A percentile compares a stretch with the other conserved stretches of the same genome.
These are phyloP conservation scores for Psilocybe cyanescens DNA, from an alignment of 768 basidiomycete species.

Conservation along the genomic window DNA sequence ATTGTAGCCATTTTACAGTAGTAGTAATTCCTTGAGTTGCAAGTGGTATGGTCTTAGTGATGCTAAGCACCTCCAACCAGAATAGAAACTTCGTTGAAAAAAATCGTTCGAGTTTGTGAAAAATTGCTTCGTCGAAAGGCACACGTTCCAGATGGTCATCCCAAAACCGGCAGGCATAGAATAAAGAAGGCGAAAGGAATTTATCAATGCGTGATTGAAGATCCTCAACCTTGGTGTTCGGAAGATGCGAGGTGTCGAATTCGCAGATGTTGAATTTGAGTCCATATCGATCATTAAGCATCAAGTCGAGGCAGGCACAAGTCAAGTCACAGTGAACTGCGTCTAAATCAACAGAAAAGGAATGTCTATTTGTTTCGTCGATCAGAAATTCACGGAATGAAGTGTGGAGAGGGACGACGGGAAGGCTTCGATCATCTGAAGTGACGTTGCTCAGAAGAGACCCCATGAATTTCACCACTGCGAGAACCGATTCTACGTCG, in stretches of 20 bases:
- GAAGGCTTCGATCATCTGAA: background rate
- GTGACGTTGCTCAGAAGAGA: conserved; percentile 6
- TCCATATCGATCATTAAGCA: conserved; percentile 22
- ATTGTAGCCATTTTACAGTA: conserved; percentile 2
- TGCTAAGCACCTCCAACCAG: conserved; percentile 41
- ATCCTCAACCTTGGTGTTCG: conserved; percentile 21
- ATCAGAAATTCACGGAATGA: conserved; percentile 32
- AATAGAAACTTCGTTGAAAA: conserved; percentile 29
- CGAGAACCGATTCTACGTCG: background rate
- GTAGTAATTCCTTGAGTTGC: conserved; percentile 12
- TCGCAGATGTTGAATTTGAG: conserved; percentile 44
- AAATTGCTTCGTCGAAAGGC: conserved; percentile 7
- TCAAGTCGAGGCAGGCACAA: conserved; percentile 29
- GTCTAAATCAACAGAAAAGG: conserved; percentile 27
- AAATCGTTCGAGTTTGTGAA: conserved; percentile 17
- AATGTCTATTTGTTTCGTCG: conserved; percentile 26
- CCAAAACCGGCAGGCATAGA: conserved; percentile 43
- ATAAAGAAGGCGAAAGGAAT: conserved; percentile 31
- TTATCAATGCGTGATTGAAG: conserved; percentile 18
- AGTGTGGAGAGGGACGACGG: conserved; percentile 1
- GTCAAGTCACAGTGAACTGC: conserved; percentile 12
- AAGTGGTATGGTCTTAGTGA: conserved; percentile 24
- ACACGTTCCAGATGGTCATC: conserved; percentile 26
- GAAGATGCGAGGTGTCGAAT: conserved; percentile 34
- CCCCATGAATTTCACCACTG: conserved; percentile 27